Evolutionary conservation across 2,329 filamentous ascomycete genomes (phyloP).

Genomic region (Colletotrichum truncatum): DNA sequence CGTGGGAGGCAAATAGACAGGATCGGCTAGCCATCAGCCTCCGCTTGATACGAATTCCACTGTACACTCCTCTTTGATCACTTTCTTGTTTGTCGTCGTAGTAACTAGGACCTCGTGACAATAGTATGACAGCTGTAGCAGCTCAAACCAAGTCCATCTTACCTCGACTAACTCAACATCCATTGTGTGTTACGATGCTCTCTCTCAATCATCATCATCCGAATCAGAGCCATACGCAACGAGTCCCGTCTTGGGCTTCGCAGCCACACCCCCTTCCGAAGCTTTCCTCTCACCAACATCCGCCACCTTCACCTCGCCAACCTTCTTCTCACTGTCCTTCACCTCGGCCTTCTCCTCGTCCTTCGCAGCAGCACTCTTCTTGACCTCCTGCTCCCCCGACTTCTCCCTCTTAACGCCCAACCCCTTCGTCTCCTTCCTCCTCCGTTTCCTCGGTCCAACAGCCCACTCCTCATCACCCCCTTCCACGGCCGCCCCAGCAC

Average conservation of each 20-base stretch:
- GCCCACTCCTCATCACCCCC: slow-evolving; percentile 43
- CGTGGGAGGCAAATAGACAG: slow-evolving; percentile 15
- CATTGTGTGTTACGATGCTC: neutral
- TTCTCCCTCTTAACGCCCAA: slow-evolving; percentile 39
- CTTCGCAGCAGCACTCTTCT: slow-evolving; percentile 39
- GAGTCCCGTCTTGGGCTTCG: slow-evolving; percentile 48
- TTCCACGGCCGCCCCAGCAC: slow-evolving; percentile 37
- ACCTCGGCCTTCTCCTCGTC: slow-evolving; percentile 34
- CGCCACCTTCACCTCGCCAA: slow-evolving; percentile 24
- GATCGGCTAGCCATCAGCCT: neutral
- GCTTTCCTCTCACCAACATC: no score
- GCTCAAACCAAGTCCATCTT: no score
- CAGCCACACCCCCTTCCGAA: neutral
- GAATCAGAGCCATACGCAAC: slow-evolving; percentile 67
- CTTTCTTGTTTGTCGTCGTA: no score
- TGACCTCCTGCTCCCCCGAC: slow-evolving; percentile 33
- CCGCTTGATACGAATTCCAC: slow-evolving; percentile 20
- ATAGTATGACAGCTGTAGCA: no score
- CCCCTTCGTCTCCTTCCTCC: slow-evolving; percentile 48
- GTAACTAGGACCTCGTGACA: no score
- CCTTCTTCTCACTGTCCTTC: slow-evolving; percentile 13
- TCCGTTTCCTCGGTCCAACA: slow-evolving; percentile 47
- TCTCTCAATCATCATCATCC: slow-evolving; percentile 47
- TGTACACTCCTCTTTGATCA: slow-evolving; percentile 19
- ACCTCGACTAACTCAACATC: no score